Percentiles rank a stretch among this genome's conserved stretches.
Evolutionary conservation across 495 filamentous ascomycete genomes (phyloP).

Genomic region (Lophium mytilinum): DNA sequence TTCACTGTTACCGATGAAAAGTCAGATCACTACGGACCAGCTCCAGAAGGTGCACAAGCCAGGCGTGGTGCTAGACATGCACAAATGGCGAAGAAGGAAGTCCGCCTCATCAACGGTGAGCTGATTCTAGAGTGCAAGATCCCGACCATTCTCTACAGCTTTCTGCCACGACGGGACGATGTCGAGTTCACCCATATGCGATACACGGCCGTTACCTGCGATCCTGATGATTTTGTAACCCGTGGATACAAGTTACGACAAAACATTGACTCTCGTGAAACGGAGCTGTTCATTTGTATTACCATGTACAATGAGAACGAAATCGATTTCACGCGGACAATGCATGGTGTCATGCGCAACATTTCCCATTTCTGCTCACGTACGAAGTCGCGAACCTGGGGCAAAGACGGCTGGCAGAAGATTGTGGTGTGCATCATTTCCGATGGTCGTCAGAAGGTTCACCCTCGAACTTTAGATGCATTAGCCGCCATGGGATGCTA

Average conservation of each 20-base stretch:
- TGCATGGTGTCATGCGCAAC: slow-evolving; percentile 99
- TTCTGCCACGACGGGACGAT: slow-evolving; percentile 83
- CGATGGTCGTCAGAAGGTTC: slow-evolving; percentile 88
- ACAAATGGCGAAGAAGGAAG: slow-evolving; percentile 88
- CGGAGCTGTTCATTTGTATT: slow-evolving; percentile 95
- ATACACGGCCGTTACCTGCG: slow-evolving; percentile 99
- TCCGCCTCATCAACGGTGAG: slow-evolving; percentile 92
- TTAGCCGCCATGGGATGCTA: slow-evolving; percentile 97
- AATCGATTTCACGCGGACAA: slow-evolving; percentile 89
- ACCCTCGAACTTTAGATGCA: slow-evolving; percentile 90
- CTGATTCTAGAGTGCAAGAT: slow-evolving; percentile 98
- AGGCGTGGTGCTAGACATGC: slow-evolving; percentile 74
- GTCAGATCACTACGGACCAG: slow-evolving; percentile 69
- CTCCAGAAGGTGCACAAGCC: slow-evolving; percentile 75
- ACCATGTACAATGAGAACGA: slow-evolving; percentile 99
- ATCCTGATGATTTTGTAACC: slow-evolving; percentile 87
- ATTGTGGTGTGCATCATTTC: slow-evolving; percentile 96
- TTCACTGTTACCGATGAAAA: slow-evolving; percentile 35
- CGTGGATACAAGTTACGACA: slow-evolving; percentile 93
- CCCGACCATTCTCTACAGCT: slow-evolving; percentile 92
- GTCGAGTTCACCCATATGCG: slow-evolving; percentile 99
- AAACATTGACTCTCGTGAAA: slow-evolving; percentile 83
- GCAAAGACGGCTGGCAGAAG: slow-evolving; percentile 97
- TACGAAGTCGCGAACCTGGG: slow-evolving; percentile 89
- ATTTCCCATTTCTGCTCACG: slow-evolving; percentile 93